These are phyloP conservation scores for Exserohilum rostratum DNA, from an alignment of 2,329 filamentous ascomycete species.

Conservation along the genomic window DNA sequence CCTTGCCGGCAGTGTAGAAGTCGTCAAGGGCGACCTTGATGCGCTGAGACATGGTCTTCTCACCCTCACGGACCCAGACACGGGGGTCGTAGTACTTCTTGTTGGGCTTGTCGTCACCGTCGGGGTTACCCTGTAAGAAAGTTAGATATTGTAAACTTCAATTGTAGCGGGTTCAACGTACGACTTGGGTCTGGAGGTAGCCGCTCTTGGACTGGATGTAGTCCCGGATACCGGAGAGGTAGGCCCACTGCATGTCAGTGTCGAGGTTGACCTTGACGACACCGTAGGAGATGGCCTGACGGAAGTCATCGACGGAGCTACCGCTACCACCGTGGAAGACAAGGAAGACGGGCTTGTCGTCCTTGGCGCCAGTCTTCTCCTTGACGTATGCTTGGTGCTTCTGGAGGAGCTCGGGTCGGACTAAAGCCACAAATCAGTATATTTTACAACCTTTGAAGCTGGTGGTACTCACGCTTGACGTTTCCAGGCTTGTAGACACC, in stretches of 20 bases:
- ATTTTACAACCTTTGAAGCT: neutral
- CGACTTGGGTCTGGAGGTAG: slow-evolving; percentile 80
- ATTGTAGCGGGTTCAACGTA: neutral
- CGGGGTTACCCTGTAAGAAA: slow-evolving; percentile 74
- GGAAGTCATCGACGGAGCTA: slow-evolving; percentile 88
- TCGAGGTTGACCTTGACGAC: slow-evolving; percentile 99
- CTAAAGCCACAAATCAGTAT: neutral
- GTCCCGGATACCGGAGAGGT: slow-evolving; percentile 90
- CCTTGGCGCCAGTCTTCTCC: slow-evolving; percentile 61
- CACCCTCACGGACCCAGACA: slow-evolving; percentile 94
- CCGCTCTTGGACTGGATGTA: slow-evolving; percentile 90
- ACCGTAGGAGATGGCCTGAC: slow-evolving; percentile 65
- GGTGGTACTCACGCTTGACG: slow-evolving; percentile 44
- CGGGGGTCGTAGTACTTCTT: slow-evolving; percentile 85
- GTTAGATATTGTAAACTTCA: neutral
- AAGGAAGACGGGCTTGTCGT: slow-evolving; percentile 80
- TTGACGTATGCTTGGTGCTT: slow-evolving; percentile 96
- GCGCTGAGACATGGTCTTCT: slow-evolving; percentile 88
- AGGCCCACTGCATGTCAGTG: slow-evolving; percentile 91
- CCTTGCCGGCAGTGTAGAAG: slow-evolving; percentile 83
- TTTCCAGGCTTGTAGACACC: slow-evolving; percentile 61
- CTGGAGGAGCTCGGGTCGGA: slow-evolving; percentile 91
- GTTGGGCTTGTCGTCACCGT: slow-evolving; percentile 97
- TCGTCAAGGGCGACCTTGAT: slow-evolving; percentile 82
- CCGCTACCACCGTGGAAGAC: slow-evolving; percentile 99